A percentile compares a stretch with the other conserved stretches of the same genome.
Evolutionary conservation across 768 basidiomycete genomes (phyloP).

Genomic region (Phallus indusiatus): DNA sequence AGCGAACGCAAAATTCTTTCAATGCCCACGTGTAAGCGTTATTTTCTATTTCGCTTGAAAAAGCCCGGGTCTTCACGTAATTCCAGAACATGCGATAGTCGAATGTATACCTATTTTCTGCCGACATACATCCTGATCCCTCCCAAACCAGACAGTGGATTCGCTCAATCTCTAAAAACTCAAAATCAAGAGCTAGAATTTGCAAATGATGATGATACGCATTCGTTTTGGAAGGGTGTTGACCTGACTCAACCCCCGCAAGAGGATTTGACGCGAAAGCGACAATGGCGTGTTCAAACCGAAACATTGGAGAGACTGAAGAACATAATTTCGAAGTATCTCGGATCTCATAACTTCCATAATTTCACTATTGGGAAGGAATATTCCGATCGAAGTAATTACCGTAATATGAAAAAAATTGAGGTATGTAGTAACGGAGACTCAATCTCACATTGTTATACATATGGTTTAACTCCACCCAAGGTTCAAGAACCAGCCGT

Average conservation of each 20-base stretch:
- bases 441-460: neutral
- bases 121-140: conserved; percentile 90
- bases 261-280: conserved; percentile 57
- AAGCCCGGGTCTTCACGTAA: neutral
- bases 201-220: conserved; percentile 13
- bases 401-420: conserved; percentile 82
- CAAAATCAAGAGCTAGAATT: conserved; percentile 17
- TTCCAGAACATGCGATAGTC: conserved; percentile 81
- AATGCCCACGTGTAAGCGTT: conserved; percentile 48
- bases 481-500: conserved; percentile 82
- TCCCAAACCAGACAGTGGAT: conserved; percentile 66
- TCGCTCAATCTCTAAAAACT: conserved; percentile 37
- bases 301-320: conserved; percentile 50
- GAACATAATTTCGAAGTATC: conserved; percentile 49
- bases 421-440: conserved; percentile 38
- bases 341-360: conserved; percentile 94
- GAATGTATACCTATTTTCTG: conserved; percentile 96
- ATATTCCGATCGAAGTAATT: conserved; percentile 71
- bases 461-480: neutral
- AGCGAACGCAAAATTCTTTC: conserved; percentile 75
- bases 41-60: neutral
- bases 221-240: conserved; percentile 54
- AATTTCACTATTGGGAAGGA: conserved; percentile 91
- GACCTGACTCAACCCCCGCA: conserved; percentile 34
- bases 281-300: conserved; percentile 54